Base-by-base conservation (phyloP, 2,329 filamentous ascomycete species). In the Fusarium drepaniforme region DNA sequence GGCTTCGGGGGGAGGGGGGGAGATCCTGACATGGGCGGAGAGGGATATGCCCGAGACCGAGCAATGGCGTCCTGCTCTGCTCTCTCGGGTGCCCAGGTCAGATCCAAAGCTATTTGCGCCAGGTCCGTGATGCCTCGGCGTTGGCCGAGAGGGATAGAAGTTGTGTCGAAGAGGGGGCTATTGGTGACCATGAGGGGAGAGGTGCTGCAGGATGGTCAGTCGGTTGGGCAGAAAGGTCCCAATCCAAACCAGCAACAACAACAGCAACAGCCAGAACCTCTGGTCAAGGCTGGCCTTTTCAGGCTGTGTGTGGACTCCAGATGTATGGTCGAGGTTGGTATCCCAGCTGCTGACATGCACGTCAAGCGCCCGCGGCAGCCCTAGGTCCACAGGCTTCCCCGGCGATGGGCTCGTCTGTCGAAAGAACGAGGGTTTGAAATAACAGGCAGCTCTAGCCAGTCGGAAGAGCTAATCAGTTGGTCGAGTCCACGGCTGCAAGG, bases 21-120 rank as follows among this genome's bases (percentile, higher is more conserved):
- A 86, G 91, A 92, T 82, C 90, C 90, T 87, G 91, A 93, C 91
- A 93, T 93, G 88, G 91, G 91, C 86, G 91, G 91, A 88, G 91
- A 93, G 82, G 91, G 91, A 85, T 93, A 93, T 82, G 88, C 89
- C 87, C 86, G 86, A 81, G 85, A 85, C 80, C 86, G 87, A 85
- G 87, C 86, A 87, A 86, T 87, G 85, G 86, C 84, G 85, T 88
- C 86, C 86, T 75, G 74, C 75, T 79, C 78, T 79, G 80, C 84
- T 85, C 87, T 88, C 87, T 83, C 85, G 86, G 85, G 86, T 84
- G 85, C 89, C 78, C 80, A 78, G 49, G 72, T 75, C 74, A 79
- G 66, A 58, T 81, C 74, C 83, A 88, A 84, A 83, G 91, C 88
- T 79, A 90, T 86, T 83, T 85, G 85, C 81, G 88, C 88, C 80